These are phyloP conservation scores for Mycena filopes DNA, from an alignment of 768 basidiomycete genomes.

Conservation along the genomic window DNA sequence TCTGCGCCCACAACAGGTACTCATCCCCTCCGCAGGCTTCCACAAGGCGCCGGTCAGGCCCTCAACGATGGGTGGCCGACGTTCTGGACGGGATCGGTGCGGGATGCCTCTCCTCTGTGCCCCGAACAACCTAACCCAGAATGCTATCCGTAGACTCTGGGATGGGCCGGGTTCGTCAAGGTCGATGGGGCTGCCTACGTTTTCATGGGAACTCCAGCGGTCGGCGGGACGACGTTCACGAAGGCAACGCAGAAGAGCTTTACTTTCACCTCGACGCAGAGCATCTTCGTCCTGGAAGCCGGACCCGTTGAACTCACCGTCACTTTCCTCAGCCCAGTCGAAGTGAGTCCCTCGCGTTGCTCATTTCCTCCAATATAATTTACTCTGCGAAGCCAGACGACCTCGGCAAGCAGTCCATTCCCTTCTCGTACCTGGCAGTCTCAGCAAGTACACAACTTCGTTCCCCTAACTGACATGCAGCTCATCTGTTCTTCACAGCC, in stretches of 20 bases:
- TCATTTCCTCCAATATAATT: not conserved
- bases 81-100: constrained; percentile 73
- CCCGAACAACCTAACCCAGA: no score
- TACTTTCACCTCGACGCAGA: constrained; percentile 79
- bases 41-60: constrained; percentile 43
- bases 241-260: constrained; percentile 69
- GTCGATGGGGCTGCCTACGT: constrained; percentile 66
- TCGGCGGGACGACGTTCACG: constrained; percentile 52
- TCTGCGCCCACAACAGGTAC: no score
- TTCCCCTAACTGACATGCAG: not conserved
- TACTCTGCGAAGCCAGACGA: constrained; percentile 59
- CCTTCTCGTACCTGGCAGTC: constrained; percentile 67
- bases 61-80: constrained; percentile 68
- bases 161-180: constrained; percentile 73
- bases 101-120: constrained; percentile 28
- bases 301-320: constrained; percentile 72
- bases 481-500: constrained; percentile 41
- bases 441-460: constrained; percentile 1
- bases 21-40: no score
- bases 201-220: constrained; percentile 65
- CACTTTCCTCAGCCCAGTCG: constrained; percentile 76
- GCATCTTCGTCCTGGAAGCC: constrained; percentile 68
- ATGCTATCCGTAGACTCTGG: constrained; percentile 56
- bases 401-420: constrained; percentile 69
- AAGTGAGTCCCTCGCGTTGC: constrained; percentile 49